phyloP scores from a whole-genome alignment of 225 moss, liverwort and hornwort genomes.

The Takakia lepidozioides region DNA sequence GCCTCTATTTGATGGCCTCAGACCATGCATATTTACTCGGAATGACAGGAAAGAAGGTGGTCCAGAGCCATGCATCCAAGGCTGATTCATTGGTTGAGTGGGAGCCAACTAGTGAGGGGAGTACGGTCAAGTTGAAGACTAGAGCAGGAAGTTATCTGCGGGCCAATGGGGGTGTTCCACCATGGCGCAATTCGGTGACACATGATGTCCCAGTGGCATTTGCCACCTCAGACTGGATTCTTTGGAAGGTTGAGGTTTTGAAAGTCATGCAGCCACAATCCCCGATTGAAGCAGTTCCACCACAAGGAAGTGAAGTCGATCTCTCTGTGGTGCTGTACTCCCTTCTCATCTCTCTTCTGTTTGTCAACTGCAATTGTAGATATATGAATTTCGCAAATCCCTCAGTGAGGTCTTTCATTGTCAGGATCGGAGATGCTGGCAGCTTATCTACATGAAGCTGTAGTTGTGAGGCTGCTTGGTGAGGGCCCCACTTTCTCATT shows the following conservation, averaged over 20 bases:
- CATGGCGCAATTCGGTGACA: slow-evolving; percentile 19
- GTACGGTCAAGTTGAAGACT: slow-evolving; percentile 36
- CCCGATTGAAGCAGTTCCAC: too few relatives aligned
- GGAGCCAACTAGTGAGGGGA: slow-evolving; percentile 43
- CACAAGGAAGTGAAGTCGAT: too few relatives aligned
- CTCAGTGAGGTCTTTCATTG: too few relatives aligned
- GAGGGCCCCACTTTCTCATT: too few relatives aligned
- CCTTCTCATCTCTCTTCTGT: too few relatives aligned
- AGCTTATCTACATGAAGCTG: too few relatives aligned
- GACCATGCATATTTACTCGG: slow-evolving; percentile 38
- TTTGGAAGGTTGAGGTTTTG: slow-evolving; percentile 29
- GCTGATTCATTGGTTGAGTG: slow-evolving; percentile 49
- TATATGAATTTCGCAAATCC: too few relatives aligned
- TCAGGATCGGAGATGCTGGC: too few relatives aligned
- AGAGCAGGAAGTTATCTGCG: slow-evolving; percentile 56
- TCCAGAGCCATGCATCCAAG: slow-evolving; percentile 46
- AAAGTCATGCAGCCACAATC: background rate
- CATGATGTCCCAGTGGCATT: slow-evolving; percentile 15
- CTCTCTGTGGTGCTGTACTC: too few relatives aligned
- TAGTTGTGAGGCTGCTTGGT: too few relatives aligned
- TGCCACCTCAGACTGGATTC: slow-evolving; percentile 9
- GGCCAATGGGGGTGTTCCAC: slow-evolving; percentile 28
- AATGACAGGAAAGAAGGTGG: slow-evolving; percentile 64
- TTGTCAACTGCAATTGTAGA: too few relatives aligned
- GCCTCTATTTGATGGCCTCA: slow-evolving; percentile 52